phyloP scores from a whole-genome alignment of 164 flowering plant genomes.

The Vitis amurensis region DNA sequence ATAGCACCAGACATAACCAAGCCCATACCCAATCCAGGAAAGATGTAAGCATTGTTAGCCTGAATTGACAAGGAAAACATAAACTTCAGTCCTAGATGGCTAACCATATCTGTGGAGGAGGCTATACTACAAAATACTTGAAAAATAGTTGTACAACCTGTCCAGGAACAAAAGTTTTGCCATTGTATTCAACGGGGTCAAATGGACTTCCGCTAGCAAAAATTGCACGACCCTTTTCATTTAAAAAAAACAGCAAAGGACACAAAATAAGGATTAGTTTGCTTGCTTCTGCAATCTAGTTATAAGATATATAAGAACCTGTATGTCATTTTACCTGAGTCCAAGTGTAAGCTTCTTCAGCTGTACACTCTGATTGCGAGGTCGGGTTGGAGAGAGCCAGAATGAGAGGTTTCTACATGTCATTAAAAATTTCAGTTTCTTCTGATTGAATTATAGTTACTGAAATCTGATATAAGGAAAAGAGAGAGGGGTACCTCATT shows the following conservation, averaged over 20 bases:
- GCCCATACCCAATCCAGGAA: constrained; percentile 96
- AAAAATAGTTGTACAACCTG: constrained; percentile 49
- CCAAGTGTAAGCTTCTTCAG: constrained; percentile 94
- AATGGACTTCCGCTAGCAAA: constrained; percentile 98
- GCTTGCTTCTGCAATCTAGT: neutral
- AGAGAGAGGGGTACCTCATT: constrained; percentile 53
- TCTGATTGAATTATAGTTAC: neutral
- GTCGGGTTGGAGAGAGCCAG: constrained; percentile 95
- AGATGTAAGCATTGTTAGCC: constrained; percentile 95
- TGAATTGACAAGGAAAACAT: constrained; percentile 24
- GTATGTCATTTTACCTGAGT: constrained; percentile 47
- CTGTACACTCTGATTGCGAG: constrained; percentile 92
- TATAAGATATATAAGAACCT: neutral
- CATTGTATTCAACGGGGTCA: constrained; percentile 80
- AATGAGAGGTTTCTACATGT: constrained; percentile 80
- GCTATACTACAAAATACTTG: neutral
- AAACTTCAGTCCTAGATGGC: neutral
- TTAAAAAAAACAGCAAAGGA: constrained; percentile 1
- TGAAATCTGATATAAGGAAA: neutral
- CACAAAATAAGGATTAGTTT: neutral
- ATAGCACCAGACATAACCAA: constrained; percentile 89
- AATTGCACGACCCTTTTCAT: constrained; percentile 78
- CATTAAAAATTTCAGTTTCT: constrained; percentile 3
- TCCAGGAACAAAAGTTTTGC: constrained; percentile 66
- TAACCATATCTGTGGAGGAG: neutral